Evolutionary conservation across 2,329 filamentous ascomycete genomes (phyloP), one percentile per base, ranked within the genome.

Genomic region (Achaetomium macrosporum): DNA sequence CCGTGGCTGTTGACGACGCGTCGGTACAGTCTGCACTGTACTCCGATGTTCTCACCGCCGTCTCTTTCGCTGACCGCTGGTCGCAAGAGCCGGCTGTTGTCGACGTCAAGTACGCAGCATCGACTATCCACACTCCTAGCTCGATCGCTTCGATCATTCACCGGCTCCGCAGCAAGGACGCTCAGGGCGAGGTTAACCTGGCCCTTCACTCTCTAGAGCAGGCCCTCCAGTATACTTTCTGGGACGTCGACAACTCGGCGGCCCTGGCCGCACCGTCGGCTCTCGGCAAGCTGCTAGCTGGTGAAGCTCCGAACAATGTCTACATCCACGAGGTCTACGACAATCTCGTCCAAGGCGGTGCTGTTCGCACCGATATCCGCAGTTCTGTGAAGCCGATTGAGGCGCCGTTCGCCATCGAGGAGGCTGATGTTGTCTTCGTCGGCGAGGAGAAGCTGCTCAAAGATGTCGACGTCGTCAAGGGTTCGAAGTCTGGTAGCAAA

Each of bases 71-170:
- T 19, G 78, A 80, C 62, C 81, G 81, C 13, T 37, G 35, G 68
- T 73, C 79, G 48, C 71, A 79, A 47, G 71, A 78, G 49, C 89
- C 83, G 3, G 71, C 78, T 39, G 83, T 95, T 12, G 73, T 85
- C 20, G 93, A 99, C 64, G 76, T 93, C 72, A 99, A 99, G 76
- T 99, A 99, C 70, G 79, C 90, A 13, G 85, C 90, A 48, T 74
- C 78, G 13, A 75, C 82, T 57, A 65, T 71, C 7, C 70, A 84
- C 59, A 83, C 78, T 11, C 80, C 82, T 13, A 73, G 76, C 56
- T 74, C 73, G 35, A 71, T 85, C 44, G 72, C 76, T 50, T 67
- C 75, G 41, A 72, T 74, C 59, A 67, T 85, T 62, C 64, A 76
- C 68, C 71, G 73, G 59, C 68, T 78, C 57, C 69, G 73, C 53